Percentiles rank a stretch among this genome's conserved stretches.
Conservation (phyloP, 164 flowering plant species). For the Nymphaea thermarum region DNA sequence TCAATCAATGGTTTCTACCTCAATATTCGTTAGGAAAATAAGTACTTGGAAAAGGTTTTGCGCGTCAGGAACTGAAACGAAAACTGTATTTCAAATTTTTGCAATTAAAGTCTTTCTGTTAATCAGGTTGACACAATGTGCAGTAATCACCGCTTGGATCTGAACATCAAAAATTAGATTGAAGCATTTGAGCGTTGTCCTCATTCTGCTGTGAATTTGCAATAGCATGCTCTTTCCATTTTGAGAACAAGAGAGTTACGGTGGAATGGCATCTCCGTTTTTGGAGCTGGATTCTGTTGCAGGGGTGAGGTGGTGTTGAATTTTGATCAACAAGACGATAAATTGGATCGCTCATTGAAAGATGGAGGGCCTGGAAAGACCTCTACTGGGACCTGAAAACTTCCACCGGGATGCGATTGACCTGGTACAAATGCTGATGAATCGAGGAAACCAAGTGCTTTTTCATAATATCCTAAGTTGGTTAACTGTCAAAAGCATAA, state of each 20-base stretch:
- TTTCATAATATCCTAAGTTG: neutral
- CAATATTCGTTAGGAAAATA: no score
- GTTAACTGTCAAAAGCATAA: neutral
- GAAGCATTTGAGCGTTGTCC: neutral
- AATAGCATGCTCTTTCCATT: no score
- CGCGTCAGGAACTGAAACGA: no score
- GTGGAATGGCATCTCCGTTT: no score
- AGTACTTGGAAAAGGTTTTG: no score
- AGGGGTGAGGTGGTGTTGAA: neutral
- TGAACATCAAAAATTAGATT: no score
- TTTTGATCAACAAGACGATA: neutral
- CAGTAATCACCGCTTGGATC: neutral
- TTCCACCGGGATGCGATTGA: slow-evolving; percentile 76
- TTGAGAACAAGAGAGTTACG: no score
- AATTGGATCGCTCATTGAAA: neutral
- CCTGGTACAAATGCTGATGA: slow-evolving; percentile 40
- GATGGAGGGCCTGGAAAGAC: slow-evolving; percentile 56
- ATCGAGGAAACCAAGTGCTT: neutral
- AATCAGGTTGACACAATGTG: neutral
- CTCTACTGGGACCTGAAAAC: slow-evolving; percentile 57
- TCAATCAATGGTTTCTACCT: no score
- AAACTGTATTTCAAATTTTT: no score
- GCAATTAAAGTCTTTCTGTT: neutral
- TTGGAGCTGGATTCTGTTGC: neutral
- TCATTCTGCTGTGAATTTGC: no score